Percentiles rank a stretch among this genome's conserved stretches.
These are phyloP conservation scores for Maudiozyma saulgeensis DNA, from an alignment of 805 yeast genomes.

Conservation along the genomic window DNA sequence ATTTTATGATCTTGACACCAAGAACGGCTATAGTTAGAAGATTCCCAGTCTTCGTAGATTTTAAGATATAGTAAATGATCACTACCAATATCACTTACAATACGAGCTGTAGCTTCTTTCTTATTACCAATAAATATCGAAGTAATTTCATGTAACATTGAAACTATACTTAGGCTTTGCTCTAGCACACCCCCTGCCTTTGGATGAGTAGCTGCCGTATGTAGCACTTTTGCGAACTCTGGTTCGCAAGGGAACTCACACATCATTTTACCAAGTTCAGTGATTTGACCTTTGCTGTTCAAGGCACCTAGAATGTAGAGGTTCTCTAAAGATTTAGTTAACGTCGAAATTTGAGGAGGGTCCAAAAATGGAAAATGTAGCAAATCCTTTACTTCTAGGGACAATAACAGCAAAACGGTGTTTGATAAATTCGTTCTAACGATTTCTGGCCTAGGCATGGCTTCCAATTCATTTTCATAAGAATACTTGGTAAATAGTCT, in stretches of 20 bases:
- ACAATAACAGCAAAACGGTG: conserved; percentile 65
- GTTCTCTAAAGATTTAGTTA: conserved; percentile 68
- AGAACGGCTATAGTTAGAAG: conserved; percentile 51
- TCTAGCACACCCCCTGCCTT: conserved; percentile 46
- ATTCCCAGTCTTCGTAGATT: conserved; percentile 69
- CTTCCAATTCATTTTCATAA: conserved; percentile 64
- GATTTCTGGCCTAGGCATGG: conserved; percentile 87
- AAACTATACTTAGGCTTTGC: conserved; percentile 62
- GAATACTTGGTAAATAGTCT: conserved; percentile 69
- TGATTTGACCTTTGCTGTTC: conserved; percentile 67
- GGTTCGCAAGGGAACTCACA: conserved; percentile 91
- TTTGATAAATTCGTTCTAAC: conserved; percentile 70
- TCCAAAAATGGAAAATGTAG: conserved; percentile 85
- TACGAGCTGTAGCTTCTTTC: conserved; percentile 19
- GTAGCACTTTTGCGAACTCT: conserved; percentile 66
- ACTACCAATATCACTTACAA: conserved; percentile 45
- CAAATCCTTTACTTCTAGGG: conserved; percentile 78
- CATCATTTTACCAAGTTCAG: conserved; percentile 74
- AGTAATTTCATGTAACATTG: conserved; percentile 77
- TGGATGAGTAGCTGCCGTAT: conserved; percentile 43
- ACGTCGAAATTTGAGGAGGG: conserved; percentile 65
- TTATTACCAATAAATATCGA: conserved; percentile 30
- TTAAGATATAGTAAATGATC: conserved; percentile 74
- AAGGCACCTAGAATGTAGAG: conserved; percentile 84
- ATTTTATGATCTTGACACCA: conserved; percentile 85